Conservation (phyloP, 2,329 filamentous ascomycete genomes). For the Spiromastix sp. region DNA sequence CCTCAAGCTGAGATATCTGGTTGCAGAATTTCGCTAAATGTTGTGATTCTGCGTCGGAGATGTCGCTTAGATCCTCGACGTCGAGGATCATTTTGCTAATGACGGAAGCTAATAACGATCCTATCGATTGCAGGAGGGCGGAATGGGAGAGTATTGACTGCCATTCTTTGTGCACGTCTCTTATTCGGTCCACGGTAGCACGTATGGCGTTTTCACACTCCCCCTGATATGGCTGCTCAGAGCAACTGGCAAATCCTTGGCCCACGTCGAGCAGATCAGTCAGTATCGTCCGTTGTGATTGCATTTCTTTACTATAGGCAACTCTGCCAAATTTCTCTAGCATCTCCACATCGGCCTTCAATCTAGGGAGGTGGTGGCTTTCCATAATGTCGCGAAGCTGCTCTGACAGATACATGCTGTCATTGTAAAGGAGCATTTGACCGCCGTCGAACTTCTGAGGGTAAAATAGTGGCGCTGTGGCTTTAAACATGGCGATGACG, state of each 20-base stretch:
- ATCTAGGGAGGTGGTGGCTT: constrained; percentile 37
- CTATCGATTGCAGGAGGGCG: constrained; percentile 51
- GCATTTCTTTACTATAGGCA: constrained; percentile 55
- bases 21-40: constrained; percentile 49
- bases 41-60: constrained; percentile 52
- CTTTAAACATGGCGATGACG: constrained; percentile 41
- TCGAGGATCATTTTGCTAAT: constrained; percentile 51
- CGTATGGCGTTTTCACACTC: constrained; percentile 52
- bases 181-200: constrained; percentile 47
- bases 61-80: constrained; percentile 53
- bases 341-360: constrained; percentile 44
- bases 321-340: constrained; percentile 50
- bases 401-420: constrained; percentile 48
- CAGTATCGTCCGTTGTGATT: constrained; percentile 52
- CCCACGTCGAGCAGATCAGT: constrained; percentile 53
- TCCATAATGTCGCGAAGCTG: constrained; percentile 40
- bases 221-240: constrained; percentile 46
- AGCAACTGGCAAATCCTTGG: constrained; percentile 51
- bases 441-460: constrained; percentile 36
- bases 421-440: constrained; percentile 57
- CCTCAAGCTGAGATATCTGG: constrained; percentile 43
- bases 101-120: constrained; percentile 47
- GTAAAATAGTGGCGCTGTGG: constrained; percentile 38
- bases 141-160: constrained; percentile 48
- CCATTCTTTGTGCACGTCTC: constrained; percentile 48